Evolutionary conservation across 345 rosid genomes (phyloP), one percentile per base, ranked within the genome.

Genomic region (Erodium maritimum): DNA sequence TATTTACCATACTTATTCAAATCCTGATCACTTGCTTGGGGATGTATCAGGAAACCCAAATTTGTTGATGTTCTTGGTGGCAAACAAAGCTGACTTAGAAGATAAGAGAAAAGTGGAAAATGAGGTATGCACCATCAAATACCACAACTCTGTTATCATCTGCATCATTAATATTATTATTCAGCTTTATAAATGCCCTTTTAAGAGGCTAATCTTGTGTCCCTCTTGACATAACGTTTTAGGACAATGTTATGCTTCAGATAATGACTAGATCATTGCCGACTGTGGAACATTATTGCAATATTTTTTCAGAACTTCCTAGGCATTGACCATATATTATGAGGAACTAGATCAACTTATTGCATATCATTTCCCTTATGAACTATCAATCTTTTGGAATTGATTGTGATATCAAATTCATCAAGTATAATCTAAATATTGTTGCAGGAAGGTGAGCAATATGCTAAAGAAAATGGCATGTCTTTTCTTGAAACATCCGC

Each of bases 401-500:
- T 29, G 37, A 29, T 29, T 29, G 1, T 6, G 9, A 29, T 29
- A 29, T 29, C 8, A 29, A 29, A 11, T 29, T 29, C 37, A 5
- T 29, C 37, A 29, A 29, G 37, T 29, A 13, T 53, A 37, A 52
- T 50, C 48, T 42, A 16, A 55, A 55, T 21, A 50, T 24, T 65
- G 20, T 59, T 74, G 67, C 82, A 84, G 91, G 91, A 84, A 34
- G 85, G 79, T 33, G 85, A 82, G 59, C 79, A 62, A 59, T 84
- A 79, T 72, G 91, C 91, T 21, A 74, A 69, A 56, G 85, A 84
- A 69, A 79, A 79, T 69, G 82, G 91, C 17, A 56, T 84, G 73
- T 69, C 64, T 19, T 84, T 84, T 68, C 69, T 84, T 46, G 91
- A 84, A 74, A 76, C 91, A 55, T 84, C 91, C 20, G 91, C 91